Conservation (phyloP, 345 rosid genomes). For the Hibiscus tridactylites region DNA sequence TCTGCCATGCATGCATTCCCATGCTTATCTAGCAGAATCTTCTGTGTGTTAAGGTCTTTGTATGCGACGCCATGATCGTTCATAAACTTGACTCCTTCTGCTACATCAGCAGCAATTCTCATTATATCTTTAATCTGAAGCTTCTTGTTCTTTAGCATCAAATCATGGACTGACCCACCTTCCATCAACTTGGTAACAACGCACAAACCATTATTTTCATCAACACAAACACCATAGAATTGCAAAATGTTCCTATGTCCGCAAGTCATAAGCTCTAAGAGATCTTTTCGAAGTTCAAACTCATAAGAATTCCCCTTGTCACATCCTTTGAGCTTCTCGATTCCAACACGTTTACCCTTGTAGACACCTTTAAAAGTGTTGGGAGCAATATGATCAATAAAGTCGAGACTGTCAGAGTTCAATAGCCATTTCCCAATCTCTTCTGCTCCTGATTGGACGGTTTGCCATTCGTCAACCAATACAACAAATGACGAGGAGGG, state of each 20-base stretch:
- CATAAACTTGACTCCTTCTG: conserved; percentile 78
- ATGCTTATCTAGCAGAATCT: conserved; percentile 68
- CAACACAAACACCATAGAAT: conserved; percentile 77
- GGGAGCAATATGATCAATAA: conserved; percentile 62
- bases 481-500: conserved; percentile 62
- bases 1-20: conserved; percentile 87
- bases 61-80: conserved; percentile 80
- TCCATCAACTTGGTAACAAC: conserved; percentile 86
- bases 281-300: conserved; percentile 73
- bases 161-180: conserved; percentile 80
- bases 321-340: conserved; percentile 92
- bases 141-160: conserved; percentile 70
- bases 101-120: conserved; percentile 64
- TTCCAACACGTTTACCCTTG: conserved; percentile 68
- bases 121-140: conserved; percentile 67
- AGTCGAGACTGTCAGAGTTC: conserved; percentile 69
- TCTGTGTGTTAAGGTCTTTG: conserved; percentile 72
- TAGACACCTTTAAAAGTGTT: conserved; percentile 63
- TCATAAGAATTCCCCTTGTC: conserved; percentile 87
- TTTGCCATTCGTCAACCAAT: conserved; percentile 92
- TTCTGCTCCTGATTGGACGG: conserved; percentile 55
- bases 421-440: conserved; percentile 76
- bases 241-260: conserved; percentile 83
- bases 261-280: conserved; percentile 83
- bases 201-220: conserved; percentile 85